Conservation (phyloP, 1,284 basidiomycete genomes). For the Meripilus lineatus region DNA sequence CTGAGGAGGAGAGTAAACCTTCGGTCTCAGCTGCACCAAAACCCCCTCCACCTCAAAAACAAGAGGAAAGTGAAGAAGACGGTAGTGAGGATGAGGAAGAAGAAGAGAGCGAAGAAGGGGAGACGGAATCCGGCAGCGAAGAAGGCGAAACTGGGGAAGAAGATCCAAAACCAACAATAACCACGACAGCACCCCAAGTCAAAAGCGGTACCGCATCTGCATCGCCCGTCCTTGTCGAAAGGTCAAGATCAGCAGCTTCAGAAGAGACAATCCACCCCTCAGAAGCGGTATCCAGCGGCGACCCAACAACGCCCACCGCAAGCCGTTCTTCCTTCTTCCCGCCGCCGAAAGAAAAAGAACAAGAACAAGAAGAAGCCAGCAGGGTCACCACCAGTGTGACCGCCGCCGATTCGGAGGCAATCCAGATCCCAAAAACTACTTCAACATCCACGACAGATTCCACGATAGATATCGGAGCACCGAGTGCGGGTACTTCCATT, state of each 20-base stretch:
- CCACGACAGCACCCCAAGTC: no score
- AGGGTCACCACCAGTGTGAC: neutral
- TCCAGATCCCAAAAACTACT: no score
- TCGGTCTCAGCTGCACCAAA: neutral
- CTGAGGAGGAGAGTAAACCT: slow-evolving; percentile 1
- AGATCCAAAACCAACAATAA: no score
- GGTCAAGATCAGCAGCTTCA: neutral
- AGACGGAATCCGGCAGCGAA: neutral
- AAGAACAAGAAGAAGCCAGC: neutral
- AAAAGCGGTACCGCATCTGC: no score
- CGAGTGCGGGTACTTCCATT: no score
- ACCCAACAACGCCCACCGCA: neutral
- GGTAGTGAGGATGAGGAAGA: slow-evolving; percentile 11
- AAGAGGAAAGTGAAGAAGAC: slow-evolving; percentile 14
- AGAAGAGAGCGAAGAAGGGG: slow-evolving; percentile 2
- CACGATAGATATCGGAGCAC: no score
- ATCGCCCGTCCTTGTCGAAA: no score
- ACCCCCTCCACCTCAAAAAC: neutral
- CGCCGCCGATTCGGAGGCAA: no score
- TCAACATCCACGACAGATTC: no score
- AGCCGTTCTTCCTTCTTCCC: no score
- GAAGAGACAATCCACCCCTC: neutral
- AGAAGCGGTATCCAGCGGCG: neutral
- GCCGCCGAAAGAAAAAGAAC: slow-evolving; percentile 1
- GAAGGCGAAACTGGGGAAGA: slow-evolving; percentile 7